Base-by-base conservation (phyloP, 2,329 filamentous ascomycete species). In the Colletotrichum sp. region DNA sequence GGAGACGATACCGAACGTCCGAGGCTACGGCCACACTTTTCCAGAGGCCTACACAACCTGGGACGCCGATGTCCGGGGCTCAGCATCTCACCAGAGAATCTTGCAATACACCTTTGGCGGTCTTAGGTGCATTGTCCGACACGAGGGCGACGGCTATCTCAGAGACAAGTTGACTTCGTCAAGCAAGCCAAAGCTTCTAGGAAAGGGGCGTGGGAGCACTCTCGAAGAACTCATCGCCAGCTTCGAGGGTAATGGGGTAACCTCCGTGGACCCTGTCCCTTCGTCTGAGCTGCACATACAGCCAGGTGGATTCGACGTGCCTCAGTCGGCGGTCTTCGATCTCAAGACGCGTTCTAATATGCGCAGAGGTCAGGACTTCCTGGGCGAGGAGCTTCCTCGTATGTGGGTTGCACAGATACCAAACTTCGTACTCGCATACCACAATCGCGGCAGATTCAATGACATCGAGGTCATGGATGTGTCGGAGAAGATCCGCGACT, bases 11-110 rank as follows among this genome's bases (percentile, higher is more conserved):
- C 78, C 83, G 0, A 86, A 86, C n/a, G 83, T 94, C 0, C 78
- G 78, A 18, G 93, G 93, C 0, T 94, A 87, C 78, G 93, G 93
- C 0, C 92, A 94, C 78, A 88, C 90, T 0, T 95, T 95, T 77
- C 91, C 91, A 0, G 91, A 94, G 64, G 86, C 87, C 1, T 92
- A 94, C 79, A 95, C 93, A 0, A 90, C 87, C 0, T 94, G 93
- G 92, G 88, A 90, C 12, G 13, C 78, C 0, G 87, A 86, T 1
- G 88, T 91, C 1, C 87, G 85, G 61, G 85, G 86, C 0, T 94
- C 92, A 0, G 83, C 83, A 2, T 91, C 91, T 0, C 91, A 95
- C 76, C 92, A 95, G 79, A 87, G 93, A 3, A 79, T 94, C 9
- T 78, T 94, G 1, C 82, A 83, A 5, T 94, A 94, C 76, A 75